Conservation (phyloP, 441 rosid genomes). For the Breynia disticha region DNA sequence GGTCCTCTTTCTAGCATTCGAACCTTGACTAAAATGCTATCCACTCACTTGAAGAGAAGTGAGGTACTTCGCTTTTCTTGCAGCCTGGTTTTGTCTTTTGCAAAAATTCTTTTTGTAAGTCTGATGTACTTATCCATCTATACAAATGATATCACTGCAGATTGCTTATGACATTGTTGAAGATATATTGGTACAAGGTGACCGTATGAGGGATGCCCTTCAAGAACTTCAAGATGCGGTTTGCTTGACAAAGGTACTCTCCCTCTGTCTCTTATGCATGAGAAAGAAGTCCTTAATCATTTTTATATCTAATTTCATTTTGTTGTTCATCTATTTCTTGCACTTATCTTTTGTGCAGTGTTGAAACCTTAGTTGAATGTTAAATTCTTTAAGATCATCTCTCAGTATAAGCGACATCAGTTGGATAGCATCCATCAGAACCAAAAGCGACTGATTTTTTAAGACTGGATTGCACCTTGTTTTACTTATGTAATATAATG, state of each 20-base stretch:
- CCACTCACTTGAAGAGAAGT: constrained; percentile 54
- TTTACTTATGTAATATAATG: too few species aligned
- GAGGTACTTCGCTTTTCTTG: constrained; percentile 41
- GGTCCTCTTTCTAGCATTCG: constrained; percentile 72
- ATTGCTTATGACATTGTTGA: constrained; percentile 68
- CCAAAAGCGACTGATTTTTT: too few species aligned
- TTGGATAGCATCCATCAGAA: too few species aligned
- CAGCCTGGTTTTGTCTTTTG: constrained; percentile 4
- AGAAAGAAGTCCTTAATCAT: not conserved
- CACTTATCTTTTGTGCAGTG: not conserved
- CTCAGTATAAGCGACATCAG: too few species aligned
- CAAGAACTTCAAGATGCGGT: constrained; percentile 89
- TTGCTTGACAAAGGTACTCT: constrained; percentile 59
- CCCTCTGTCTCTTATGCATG: constrained; percentile 2
- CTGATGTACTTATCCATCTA: not conserved
- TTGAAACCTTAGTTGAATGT: too few species aligned
- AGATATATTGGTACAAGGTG: constrained; percentile 67
- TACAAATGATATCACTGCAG: constrained; percentile 26
- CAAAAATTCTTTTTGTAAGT: not conserved
- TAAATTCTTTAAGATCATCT: too few species aligned
- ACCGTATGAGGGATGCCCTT: constrained; percentile 53
- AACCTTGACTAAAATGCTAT: constrained; percentile 70
- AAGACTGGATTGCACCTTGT: too few species aligned
- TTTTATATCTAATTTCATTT: not conserved
- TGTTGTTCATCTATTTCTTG: not conserved